phyloP scores from a whole-genome alignment of 257 asterid species.

The Datura wrightii region DNA sequence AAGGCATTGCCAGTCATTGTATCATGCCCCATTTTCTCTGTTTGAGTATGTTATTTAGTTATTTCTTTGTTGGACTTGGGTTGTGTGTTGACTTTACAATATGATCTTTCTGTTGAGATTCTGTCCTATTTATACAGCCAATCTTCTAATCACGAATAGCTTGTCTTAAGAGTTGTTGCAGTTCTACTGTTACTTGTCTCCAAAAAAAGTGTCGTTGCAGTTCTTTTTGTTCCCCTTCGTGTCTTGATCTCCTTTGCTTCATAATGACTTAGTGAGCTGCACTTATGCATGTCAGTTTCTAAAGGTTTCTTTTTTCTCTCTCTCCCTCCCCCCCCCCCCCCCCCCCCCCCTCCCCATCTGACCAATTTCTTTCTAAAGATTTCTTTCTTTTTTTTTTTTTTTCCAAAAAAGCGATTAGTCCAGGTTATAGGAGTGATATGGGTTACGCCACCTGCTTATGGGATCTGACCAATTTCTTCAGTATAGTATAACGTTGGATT shows the following conservation, averaged over 20 bases:
- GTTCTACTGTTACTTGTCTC: neutral
- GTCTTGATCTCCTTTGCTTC: constrained; percentile 2
- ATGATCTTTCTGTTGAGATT: neutral
- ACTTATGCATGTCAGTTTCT: constrained; percentile 3
- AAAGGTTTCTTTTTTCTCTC: too few species aligned
- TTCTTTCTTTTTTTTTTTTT: neutral
- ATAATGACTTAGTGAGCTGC: constrained; percentile 4
- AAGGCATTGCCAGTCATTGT: neutral
- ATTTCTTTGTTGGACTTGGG: constrained; percentile 12
- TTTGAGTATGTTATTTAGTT: constrained; percentile 23
- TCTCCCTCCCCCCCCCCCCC: too few species aligned
- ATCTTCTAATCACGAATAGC: neutral
- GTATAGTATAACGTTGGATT: neutral
- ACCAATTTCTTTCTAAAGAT: neutral
- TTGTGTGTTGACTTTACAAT: neutral
- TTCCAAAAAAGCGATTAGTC: neutral
- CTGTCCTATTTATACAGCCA: neutral
- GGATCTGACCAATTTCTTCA: constrained; percentile 17
- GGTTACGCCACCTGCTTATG: constrained; percentile 5
- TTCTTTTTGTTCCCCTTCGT: neutral
- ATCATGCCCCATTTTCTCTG: neutral
- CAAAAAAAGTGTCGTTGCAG: too few species aligned
- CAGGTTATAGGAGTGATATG: constrained; percentile 4
- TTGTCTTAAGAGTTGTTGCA: constrained; percentile 18
- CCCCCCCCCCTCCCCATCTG: too few species aligned